Conservation (phyloP, 805 yeast genomes). For the Monosporozyma siamensis region DNA sequence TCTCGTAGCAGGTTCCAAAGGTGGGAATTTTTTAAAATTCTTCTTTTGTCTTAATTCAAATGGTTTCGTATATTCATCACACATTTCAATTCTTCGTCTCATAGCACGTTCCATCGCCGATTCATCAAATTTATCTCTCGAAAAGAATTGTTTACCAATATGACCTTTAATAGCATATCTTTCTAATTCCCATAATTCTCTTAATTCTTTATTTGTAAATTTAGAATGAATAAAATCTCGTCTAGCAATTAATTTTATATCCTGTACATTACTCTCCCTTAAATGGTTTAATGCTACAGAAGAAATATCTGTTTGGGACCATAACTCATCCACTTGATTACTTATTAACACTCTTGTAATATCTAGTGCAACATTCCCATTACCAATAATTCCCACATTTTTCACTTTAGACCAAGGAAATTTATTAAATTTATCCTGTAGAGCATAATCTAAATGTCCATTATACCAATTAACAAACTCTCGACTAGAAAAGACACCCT, state of each 20-base stretch:
- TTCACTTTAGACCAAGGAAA: constrained; percentile 56
- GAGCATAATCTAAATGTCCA: constrained; percentile 56
- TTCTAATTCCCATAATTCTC: constrained; percentile 66
- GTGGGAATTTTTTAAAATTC: constrained; percentile 19
- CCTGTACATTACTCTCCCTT: constrained; percentile 42
- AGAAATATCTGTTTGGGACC: constrained; percentile 68
- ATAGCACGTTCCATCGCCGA: constrained; percentile 41
- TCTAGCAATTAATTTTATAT: constrained; percentile 71
- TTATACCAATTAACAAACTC: constrained; percentile 95
- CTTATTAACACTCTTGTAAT: constrained; percentile 71
- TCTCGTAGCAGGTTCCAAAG: constrained; percentile 17
- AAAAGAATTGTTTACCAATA: constrained; percentile 32
- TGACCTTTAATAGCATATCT: constrained; percentile 42
- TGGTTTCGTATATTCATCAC: constrained; percentile 42
- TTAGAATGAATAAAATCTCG: constrained; percentile 81
- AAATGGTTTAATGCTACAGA: constrained; percentile 48
- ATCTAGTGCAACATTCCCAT: constrained; percentile 94
- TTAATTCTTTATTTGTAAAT: constrained; percentile 82
- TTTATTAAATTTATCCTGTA: constrained; percentile 30
- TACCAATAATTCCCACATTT: constrained; percentile 78
- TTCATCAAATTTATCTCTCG: constrained; percentile 16
- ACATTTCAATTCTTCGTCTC: constrained; percentile 56
- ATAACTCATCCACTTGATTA: constrained; percentile 37
- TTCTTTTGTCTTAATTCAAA: constrained; percentile 23
- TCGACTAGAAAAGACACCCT: constrained; percentile 71